Evolutionary conservation across 306 rosid species (phyloP), one percentile per base, ranked within the genome.

Genomic region (Pterocarpus macrocarpus): DNA sequence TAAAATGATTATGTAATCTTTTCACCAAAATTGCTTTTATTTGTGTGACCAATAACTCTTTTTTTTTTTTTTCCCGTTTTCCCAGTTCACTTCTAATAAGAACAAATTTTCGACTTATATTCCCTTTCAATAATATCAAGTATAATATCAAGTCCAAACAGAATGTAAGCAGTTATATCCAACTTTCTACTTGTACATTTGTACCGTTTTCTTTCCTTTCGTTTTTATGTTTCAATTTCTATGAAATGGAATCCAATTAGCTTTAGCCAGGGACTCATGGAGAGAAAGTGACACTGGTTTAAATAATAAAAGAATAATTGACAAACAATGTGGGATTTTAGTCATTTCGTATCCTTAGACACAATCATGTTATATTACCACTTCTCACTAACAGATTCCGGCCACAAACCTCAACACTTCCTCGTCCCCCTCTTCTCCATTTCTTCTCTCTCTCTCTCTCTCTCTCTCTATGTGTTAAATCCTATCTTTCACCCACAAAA

Each of bases 401-500:
- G 11, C 4, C 11, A 11, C 15, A 49, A 13, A 49, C 5, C n/a
- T 11, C 17, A n/a, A 3, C 22, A 10, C 53, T 47, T 13, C 7
- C 53, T 9, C 12, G 3, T 3, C 2, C n/a, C 16, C 57, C 12
- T 17, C 2, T 13, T 10, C 53, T 50, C 68, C 33, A 2, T 6
- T 35, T 6, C 1, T 5, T 8, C 4, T 63, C 39, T 12, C 56
- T 14, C 63, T 38, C 47, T 61, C 28, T 64, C 34, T 39, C 49
- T 15, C 64, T 14, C 63, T 38, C 47, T 61, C 28, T 64, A 15
- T 39, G 41, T 22, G 17, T 70, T 8, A 73, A 76, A 75, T 64
- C 74, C 76, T 61, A 50, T 39, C 52, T 11, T 14, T 39, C 16
- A 33, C 32, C 39, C 43, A 41, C 64, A 15, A 43, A 43, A 10